Base-by-base conservation (phyloP, 2,329 filamentous ascomycete genomes). In the Colletotrichum chrysophilum region DNA sequence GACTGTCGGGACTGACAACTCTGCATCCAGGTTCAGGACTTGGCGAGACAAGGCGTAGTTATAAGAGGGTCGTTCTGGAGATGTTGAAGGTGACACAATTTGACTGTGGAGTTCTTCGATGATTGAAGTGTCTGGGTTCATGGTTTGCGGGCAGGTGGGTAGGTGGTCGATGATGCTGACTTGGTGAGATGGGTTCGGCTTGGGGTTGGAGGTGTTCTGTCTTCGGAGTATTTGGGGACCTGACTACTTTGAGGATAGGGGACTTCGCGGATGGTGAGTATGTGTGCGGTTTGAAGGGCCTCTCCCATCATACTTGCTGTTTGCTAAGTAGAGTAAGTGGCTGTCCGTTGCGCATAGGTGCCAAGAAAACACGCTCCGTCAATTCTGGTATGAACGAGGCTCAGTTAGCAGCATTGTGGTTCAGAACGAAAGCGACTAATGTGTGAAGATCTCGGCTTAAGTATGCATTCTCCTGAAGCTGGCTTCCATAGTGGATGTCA, bases 211-310 rank as follows among this genome's bases (percentile, higher is more conserved):
- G 8, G 18, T 43, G 7, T 43, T n/a, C 38, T 43, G 16, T 43
- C 8, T 43, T 43, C 1, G 38, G 38, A n/a, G 9, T 48, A 48
- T 48, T 21, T n/a, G 38, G 9, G 38, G 38, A 1, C 8, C 18
- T 48, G 18, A 48, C 3, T 12, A n/a, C 4, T n/a, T n/a, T 4
- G 0, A 1, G 18, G 18, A n/a, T 4, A 6, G 10, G 5, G 3
- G 18, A 12, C 1, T n/a, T 2, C 38, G 2, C 3, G 18, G 9
- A 48, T 48, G 38, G 38, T n/a, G 18, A n/a, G 36, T 43, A 1
- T 4, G 14, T 38, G 36, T 43, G 36, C 4, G 16, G 16, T 43
- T 43, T 18, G 16, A 9, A 48, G 38, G 18, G 38, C 16, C 38
- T 48, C 9, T n/a, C 4, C 3, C 1, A 3, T 48, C 5, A n/a